Base-by-base conservation (phyloP, 164 flowering plant species). In the Umbellularia californica region DNA sequence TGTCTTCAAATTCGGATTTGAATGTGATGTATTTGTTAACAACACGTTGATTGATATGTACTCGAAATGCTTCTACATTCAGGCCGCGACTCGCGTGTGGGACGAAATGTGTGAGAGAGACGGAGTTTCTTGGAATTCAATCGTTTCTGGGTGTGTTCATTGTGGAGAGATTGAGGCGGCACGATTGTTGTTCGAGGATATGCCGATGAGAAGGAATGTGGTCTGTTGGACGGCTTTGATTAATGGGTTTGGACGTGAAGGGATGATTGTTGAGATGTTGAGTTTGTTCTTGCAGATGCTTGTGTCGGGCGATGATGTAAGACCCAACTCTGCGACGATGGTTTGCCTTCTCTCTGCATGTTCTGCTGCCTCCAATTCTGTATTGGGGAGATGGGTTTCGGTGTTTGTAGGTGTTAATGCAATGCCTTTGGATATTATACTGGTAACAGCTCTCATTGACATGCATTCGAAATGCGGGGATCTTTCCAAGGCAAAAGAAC, bases 151-250 rank as follows among this genome's bases (percentile, higher is more conserved):
- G 66, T 79, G 72, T 82, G 84, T 77, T 27, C 11, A 10, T 0
- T 52, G 69, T 28, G 82, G 87, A 4, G 77, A 79, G 65, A 33
- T 82, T 9, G 76, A 28, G 13, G 24, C 50, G 15, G 84, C 85
- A 2, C 73, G 73, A 17, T 62, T 55, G 22, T 51, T 84, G 82
- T 82, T 82, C 47, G 83, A 77, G 13, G 79, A 74, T 62, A 82
- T 82, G 79, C 80, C 82, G 6, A 23, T 78, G 22, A 74, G 77
- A 63, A 82, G 82, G 74, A 84, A 73, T 80, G 83, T 77, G 65
- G 77, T 80, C 65, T 80, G 77, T 75, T 82, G 86, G 86, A 80
- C 83, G 30, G 66, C 84, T 27, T 52, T 84, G 79, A 79, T 84
- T 15, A 76, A 80, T 79, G 87, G 83, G 72, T 79, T 80, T 73